Evolutionary conservation across 83 land plant genomes (phyloP).

Genomic region (Diphasiastrum complanatum): DNA sequence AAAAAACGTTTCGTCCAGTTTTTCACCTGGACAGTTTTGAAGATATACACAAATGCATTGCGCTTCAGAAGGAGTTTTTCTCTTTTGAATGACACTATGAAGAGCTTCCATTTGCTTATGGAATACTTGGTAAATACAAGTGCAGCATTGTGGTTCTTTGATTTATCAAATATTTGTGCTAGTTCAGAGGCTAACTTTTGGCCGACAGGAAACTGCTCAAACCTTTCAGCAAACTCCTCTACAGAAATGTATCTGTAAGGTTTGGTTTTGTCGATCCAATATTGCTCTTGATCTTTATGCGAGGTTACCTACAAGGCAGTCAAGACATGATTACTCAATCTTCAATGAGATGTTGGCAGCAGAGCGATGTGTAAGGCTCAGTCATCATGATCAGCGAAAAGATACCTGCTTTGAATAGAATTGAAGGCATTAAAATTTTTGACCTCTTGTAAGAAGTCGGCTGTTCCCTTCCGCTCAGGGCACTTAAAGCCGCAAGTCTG

Average conservation of each 20-base stretch:
- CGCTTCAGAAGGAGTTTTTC: conserved; percentile 18
- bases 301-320: conserved; percentile 61
- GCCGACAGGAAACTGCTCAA: conserved; percentile 23
- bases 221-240: conserved; percentile 15
- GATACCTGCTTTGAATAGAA: background rate
- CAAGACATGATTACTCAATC: too few species aligned
- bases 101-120: conserved; percentile 14
- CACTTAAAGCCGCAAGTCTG: conserved; percentile 64
- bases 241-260: conserved; percentile 30
- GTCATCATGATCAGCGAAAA: background rate
- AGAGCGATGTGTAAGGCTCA: background rate
- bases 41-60: conserved; percentile 21
- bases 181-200: background rate
- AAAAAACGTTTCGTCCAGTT: background rate
- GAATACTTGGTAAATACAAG: conserved; percentile 9
- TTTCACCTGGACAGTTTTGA: conserved; percentile 13
- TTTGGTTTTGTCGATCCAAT: conserved; percentile 39
- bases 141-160: conserved; percentile 14
- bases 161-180: conserved; percentile 12
- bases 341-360: too few species aligned
- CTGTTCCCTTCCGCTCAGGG: conserved; percentile 69
- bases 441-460: conserved; percentile 72
- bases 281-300: conserved; percentile 57
- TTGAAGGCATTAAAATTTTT: conserved; percentile 1
- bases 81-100: conserved; percentile 15